These are phyloP conservation scores for Mycothermus thermophilus DNA, from an alignment of 495 filamentous ascomycete genomes.

Conservation along the genomic window DNA sequence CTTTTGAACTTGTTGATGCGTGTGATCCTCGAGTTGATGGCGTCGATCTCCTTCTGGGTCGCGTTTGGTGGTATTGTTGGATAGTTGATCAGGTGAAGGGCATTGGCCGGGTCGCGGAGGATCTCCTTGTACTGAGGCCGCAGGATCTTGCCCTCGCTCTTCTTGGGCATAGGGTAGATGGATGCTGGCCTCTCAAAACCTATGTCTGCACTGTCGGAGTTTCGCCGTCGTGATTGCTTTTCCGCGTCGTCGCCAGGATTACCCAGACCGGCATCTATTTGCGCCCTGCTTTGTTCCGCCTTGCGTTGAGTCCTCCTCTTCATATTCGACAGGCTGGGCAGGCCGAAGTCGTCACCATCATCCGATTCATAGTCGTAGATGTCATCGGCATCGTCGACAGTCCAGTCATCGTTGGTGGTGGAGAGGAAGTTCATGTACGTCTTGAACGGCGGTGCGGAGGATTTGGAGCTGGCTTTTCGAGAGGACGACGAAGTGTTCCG, in stretches of 20 bases:
- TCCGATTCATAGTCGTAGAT: constrained; percentile 57
- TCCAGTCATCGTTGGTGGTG: constrained; percentile 65
- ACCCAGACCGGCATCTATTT: constrained; percentile 5
- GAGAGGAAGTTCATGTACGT: constrained; percentile 66
- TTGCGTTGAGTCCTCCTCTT: constrained; percentile 50
- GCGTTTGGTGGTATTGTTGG: constrained; percentile 62
- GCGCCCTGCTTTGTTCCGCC: constrained; percentile 24
- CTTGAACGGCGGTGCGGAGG: constrained; percentile 48
- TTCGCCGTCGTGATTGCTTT: constrained; percentile 18
- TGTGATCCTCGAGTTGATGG: constrained; percentile 72
- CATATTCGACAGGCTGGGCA: constrained; percentile 83
- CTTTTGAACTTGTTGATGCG: constrained; percentile 98
- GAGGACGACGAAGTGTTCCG: constrained; percentile 36
- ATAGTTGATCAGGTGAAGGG: constrained; percentile 85
- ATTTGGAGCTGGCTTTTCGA: constrained; percentile 35
- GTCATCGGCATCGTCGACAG: constrained; percentile 50
- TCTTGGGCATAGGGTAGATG: constrained; percentile 74
- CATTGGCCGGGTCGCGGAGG: constrained; percentile 85
- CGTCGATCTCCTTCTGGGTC: constrained; percentile 69
- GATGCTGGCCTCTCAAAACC: constrained; percentile 80
- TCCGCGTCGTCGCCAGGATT: constrained; percentile 7
- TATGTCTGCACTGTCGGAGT: constrained; percentile 76
- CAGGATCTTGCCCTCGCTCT: constrained; percentile 83
- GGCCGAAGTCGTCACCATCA: constrained; percentile 87
- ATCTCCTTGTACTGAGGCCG: constrained; percentile 97